Evolutionary conservation across 2,329 filamentous ascomycete species (phyloP).

Genomic region (Plenodomus tracheiphilus): DNA sequence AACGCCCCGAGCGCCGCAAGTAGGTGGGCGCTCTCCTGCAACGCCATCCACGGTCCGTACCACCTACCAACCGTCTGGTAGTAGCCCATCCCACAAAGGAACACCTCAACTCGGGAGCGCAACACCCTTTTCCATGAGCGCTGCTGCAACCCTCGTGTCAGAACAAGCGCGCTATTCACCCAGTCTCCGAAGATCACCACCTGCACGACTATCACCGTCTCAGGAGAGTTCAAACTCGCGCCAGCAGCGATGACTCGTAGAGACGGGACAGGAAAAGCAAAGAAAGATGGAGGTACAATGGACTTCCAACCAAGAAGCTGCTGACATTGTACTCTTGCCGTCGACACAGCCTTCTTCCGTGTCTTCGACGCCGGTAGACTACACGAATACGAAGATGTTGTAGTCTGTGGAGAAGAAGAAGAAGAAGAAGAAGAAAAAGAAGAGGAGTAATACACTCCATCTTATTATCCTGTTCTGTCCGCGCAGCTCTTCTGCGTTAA

Average conservation of each 20-base stretch:
- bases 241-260: conserved; percentile 37
- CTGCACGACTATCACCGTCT: conserved; percentile 30
- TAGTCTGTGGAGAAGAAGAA: background rate
- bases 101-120: conserved; percentile 29
- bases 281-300: conserved; percentile 44
- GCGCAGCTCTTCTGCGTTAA: background rate
- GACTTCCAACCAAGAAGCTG: conserved; percentile 40
- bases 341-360: conserved; percentile 31
- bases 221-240: conserved; percentile 30
- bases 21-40: conserved; percentile 32
- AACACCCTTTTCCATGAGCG: conserved; percentile 33
- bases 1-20: conserved; percentile 37
- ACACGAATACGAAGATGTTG: background rate
- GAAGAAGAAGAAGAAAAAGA: too few species aligned
- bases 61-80: conserved; percentile 28
- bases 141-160: conserved; percentile 32
- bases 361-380: conserved; percentile 27
- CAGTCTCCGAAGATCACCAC: conserved; percentile 36
- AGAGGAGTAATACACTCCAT: background rate
- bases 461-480: background rate
- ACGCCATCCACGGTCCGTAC: conserved; percentile 40
- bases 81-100: conserved; percentile 32
- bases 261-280: conserved; percentile 36
- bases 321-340: conserved; percentile 38
- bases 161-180: conserved; percentile 34